Base-by-base conservation (phyloP, 1,139 yeast species). In the Tardiomyces depauwii region DNA sequence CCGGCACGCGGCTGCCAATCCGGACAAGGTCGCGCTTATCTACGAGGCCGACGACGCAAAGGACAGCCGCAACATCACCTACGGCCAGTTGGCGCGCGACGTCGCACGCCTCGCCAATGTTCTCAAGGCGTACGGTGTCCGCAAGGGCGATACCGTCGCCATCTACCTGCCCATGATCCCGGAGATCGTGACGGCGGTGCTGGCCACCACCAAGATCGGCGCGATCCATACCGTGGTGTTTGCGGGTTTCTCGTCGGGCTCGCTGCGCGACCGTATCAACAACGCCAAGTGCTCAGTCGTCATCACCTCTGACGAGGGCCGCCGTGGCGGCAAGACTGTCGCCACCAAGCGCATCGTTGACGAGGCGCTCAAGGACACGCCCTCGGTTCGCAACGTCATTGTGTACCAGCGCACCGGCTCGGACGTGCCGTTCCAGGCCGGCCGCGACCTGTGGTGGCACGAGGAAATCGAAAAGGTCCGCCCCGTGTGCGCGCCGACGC, bases 141-240 rank as follows among this genome's bases (percentile, higher is more conserved):
- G 72, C 56, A 86, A 86, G 67, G 97, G 98, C 64, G 98, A 91
- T 64, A 86, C 94, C 41, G 97, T 91, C 50, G 97, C 96, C 51
- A 82, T 91, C 55, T 91, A 91, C 70, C 71, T 91, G 70, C 98
- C 98, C 62, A 91, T 91, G 97, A 88, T 87, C 52, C 87, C 96
- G 47, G 95, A 88, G 67, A 96, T 97, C 45, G 78, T 91, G 49
- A 76, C 91, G 55, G 89, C 98, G 53, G 82, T 91, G 85, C 75
- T 91, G 61, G 96, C 98, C 45, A 85, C 88, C 59, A 89, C 86
- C 44, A 82, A 98, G 71, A 71, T 91, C 54, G 98, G 98, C 67
- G 98, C 98, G 44, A 74, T 88, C 56, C 98, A 91, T 71, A 85
- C 97, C 12, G 97, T 91, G 45, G 82, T 91, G 55, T 91, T 91